These are phyloP conservation scores for Claviceps arundinis DNA, from an alignment of 2,329 filamentous ascomycete genomes.

Conservation along the genomic window DNA sequence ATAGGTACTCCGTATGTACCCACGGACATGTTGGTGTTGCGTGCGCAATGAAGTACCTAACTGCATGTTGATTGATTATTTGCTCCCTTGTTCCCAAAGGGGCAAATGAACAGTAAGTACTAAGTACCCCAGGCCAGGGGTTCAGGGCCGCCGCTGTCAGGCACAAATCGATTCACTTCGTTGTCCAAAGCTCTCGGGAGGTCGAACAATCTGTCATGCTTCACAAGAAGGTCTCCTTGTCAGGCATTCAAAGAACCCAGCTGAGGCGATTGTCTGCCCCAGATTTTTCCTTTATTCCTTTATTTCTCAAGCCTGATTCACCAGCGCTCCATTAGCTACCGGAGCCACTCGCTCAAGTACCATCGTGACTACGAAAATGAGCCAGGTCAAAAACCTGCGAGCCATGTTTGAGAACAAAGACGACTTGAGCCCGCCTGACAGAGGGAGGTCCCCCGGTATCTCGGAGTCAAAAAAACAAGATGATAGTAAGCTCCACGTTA, in stretches of 20 bases:
- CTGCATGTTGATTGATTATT: too few relatives aligned
- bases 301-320: not conserved
- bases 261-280: not conserved
- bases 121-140: too few relatives aligned
- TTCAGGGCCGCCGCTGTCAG: too few relatives aligned
- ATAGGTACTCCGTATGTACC: too few relatives aligned
- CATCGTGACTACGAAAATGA: slow-evolving; percentile 28
- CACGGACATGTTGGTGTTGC: too few relatives aligned
- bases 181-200: too few relatives aligned
- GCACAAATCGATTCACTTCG: too few relatives aligned
- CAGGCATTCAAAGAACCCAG: not conserved
- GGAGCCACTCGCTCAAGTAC: not conserved
- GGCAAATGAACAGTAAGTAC: too few relatives aligned
- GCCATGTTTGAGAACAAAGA: slow-evolving; percentile 70
- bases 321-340: not conserved
- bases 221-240: too few relatives aligned
- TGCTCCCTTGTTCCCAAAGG: too few relatives aligned
- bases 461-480: slow-evolving; percentile 16
- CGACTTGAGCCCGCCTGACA: slow-evolving; percentile 50
- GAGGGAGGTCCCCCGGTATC: slow-evolving; percentile 53
- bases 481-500: slow-evolving; percentile 10
- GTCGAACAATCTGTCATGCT: too few relatives aligned
- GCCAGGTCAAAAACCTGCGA: slow-evolving; percentile 59
- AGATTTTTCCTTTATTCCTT: not conserved
- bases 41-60: too few relatives aligned